phyloP scores from a whole-genome alignment of 345 rosid genomes.

The Brassica cretica region DNA sequence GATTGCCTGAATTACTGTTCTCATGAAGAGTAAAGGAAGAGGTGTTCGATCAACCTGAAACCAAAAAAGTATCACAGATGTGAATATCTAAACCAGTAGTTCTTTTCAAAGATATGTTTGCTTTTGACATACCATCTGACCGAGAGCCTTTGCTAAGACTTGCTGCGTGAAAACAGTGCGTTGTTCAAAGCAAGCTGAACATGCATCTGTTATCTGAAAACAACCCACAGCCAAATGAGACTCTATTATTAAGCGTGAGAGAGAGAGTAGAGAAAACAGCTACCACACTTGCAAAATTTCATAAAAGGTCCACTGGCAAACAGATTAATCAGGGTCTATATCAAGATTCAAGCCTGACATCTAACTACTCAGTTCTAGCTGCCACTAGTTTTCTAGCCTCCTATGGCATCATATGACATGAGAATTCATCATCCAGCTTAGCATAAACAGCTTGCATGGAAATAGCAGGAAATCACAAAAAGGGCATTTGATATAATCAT shows the following conservation, averaged over 20 bases:
- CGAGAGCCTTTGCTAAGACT: constrained; percentile 92
- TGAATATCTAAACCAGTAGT: constrained; percentile 17
- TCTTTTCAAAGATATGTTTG: constrained; percentile 4
- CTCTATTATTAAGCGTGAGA: constrained; percentile 1
- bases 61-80: constrained; percentile 26
- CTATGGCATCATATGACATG: background rate
- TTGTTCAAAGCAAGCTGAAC: constrained; percentile 96
- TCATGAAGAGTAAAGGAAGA: constrained; percentile 91
- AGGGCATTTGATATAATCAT: background rate
- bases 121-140: constrained; percentile 73
- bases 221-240: constrained; percentile 16
- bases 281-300: no score
- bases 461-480: constrained; percentile 11
- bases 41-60: constrained; percentile 91
- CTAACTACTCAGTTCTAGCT: background rate
- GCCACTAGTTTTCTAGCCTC: constrained; percentile 7
- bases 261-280: background rate
- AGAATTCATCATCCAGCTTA: background rate
- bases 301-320: no score
- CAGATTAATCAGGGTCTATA: no score
- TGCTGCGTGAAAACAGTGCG: constrained; percentile 95
- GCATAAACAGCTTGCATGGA: constrained; percentile 1
- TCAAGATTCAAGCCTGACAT: no score
- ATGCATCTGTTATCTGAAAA: constrained; percentile 86
- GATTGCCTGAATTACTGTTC: constrained; percentile 93